Conservation (phyloP, 352 stramenopile species). For the Phytophthora syringae region DNA sequence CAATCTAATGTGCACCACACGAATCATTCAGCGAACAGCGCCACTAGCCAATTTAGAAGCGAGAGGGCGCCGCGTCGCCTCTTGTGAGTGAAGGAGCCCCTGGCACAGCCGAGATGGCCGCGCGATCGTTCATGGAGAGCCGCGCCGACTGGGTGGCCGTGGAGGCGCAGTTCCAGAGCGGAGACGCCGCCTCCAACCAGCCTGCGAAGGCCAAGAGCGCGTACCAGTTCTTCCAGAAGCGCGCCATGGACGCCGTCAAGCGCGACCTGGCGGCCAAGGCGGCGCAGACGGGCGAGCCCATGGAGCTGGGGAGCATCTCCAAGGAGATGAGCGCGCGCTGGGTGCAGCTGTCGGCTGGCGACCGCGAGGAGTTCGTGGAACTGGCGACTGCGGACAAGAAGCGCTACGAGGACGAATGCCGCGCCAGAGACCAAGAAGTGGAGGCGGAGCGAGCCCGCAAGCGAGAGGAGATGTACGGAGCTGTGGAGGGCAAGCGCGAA, state of each 20-base stretch:
- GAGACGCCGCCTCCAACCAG: constrained; percentile 39
- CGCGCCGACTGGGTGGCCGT: constrained; percentile 82
- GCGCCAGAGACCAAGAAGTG: constrained; percentile 73
- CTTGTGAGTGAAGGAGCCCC: too few relatives aligned
- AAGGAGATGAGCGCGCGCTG: constrained; percentile 84
- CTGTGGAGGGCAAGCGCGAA: constrained; percentile 84
- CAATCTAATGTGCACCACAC: neutral
- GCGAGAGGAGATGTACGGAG: constrained; percentile 70
- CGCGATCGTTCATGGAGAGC: constrained; percentile 63
- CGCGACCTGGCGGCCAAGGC: constrained; percentile 50
- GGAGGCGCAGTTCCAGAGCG: constrained; percentile 76
- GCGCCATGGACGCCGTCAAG: constrained; percentile 69
- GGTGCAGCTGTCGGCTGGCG: constrained; percentile 63
- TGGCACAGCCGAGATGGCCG: constrained; percentile 26
- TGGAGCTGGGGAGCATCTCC: constrained; percentile 72
- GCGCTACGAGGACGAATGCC: constrained; percentile 82
- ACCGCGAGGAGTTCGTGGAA: constrained; percentile 77
- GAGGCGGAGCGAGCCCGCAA: constrained; percentile 77
- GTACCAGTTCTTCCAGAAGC: constrained; percentile 85
- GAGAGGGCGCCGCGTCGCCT: neutral
- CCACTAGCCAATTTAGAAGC: too few relatives aligned
- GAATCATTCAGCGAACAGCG: neutral
- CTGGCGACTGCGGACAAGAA: constrained; percentile 61
- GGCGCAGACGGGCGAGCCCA: constrained; percentile 50
- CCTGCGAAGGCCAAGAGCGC: constrained; percentile 73